These are phyloP conservation scores for Takashimella koratensis DNA, from an alignment of 1,284 basidiomycete genomes.

Conservation along the genomic window DNA sequence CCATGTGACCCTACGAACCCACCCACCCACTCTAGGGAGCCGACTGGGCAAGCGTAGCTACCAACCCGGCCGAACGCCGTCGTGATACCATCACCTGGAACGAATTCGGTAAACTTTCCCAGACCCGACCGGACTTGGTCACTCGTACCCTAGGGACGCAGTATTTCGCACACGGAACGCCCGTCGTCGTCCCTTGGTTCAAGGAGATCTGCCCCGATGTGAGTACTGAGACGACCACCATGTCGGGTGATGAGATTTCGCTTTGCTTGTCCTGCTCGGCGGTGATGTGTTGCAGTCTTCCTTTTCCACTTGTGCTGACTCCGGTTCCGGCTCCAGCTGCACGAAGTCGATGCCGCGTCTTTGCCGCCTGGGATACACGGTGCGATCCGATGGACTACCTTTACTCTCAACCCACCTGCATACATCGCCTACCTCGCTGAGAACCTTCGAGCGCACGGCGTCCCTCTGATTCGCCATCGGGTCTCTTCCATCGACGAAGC, in stretches of 20 bases:
- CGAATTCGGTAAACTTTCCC: slow-evolving; percentile 53
- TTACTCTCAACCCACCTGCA: slow-evolving; percentile 47
- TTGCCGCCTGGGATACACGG: slow-evolving; percentile 12
- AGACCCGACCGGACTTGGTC: slow-evolving; percentile 45
- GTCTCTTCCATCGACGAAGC: slow-evolving; percentile 46
- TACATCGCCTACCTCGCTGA: slow-evolving; percentile 42
- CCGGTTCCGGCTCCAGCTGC: too few species aligned
- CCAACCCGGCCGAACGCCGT: slow-evolving; percentile 50
- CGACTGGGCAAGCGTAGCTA: slow-evolving; percentile 61
- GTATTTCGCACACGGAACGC: neutral
- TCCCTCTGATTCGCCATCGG: slow-evolving; percentile 35
- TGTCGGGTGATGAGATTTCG: neutral
- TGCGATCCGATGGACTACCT: slow-evolving; percentile 43
- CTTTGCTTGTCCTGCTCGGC: neutral
- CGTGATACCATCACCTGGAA: slow-evolving; percentile 44
- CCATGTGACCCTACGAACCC: slow-evolving; percentile 1
- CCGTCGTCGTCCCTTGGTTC: slow-evolving; percentile 52
- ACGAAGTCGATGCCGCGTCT: too few species aligned
- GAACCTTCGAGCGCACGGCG: slow-evolving; percentile 30
- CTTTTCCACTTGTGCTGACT: too few species aligned
- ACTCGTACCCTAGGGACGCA: neutral
- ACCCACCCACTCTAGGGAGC: slow-evolving; percentile 53
- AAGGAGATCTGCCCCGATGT: slow-evolving; percentile 55
- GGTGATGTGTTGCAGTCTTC: too few species aligned
- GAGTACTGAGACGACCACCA: slow-evolving; percentile 20